Conservation (phyloP, 148 eudicot genomes). For the Silene latifolia region DNA sequence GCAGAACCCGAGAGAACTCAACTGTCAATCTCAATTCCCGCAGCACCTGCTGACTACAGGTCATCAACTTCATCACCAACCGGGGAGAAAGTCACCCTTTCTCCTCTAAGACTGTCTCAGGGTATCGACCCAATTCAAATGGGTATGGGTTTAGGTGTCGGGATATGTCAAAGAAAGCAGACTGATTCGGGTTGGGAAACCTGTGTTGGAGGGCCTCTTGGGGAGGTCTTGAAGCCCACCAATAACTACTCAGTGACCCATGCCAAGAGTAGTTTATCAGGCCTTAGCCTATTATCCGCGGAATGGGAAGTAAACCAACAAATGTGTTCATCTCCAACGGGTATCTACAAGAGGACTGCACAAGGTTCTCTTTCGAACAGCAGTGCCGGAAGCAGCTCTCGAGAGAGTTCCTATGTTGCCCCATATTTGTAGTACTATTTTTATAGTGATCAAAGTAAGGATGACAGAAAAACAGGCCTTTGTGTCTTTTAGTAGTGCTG, state of each 20-base stretch:
- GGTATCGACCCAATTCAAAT: constrained; percentile 45
- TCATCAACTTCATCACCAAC: constrained; percentile 47
- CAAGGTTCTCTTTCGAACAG: constrained; percentile 71
- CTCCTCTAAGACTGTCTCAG: constrained; percentile 44
- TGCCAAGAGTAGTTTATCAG: constrained; percentile 1
- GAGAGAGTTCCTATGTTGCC: background rate
- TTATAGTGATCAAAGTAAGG: too few relatives aligned
- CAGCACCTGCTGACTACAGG: constrained; percentile 37
- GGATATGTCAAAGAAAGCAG: constrained; percentile 9
- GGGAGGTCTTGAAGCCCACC: constrained; percentile 40
- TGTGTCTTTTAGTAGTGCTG: too few relatives aligned
- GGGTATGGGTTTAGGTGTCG: constrained; percentile 22
- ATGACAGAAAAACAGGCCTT: too few relatives aligned
- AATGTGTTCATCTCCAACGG: constrained; percentile 59
- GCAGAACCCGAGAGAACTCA: constrained; percentile 69
- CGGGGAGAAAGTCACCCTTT: constrained; percentile 40
- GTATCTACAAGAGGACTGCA: constrained; percentile 53
- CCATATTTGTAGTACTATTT: background rate
- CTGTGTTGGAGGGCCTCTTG: constrained; percentile 80
- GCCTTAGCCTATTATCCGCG: constrained; percentile 35
- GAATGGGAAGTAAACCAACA: constrained; percentile 48
- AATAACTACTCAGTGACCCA: background rate
- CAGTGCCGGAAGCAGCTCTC: constrained; percentile 70
- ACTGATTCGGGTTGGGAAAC: constrained; percentile 39
- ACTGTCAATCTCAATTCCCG: constrained; percentile 79